Evolutionary conservation across 1,284 basidiomycete species (phyloP).

Genomic region (Trichosporon ovoides): DNA sequence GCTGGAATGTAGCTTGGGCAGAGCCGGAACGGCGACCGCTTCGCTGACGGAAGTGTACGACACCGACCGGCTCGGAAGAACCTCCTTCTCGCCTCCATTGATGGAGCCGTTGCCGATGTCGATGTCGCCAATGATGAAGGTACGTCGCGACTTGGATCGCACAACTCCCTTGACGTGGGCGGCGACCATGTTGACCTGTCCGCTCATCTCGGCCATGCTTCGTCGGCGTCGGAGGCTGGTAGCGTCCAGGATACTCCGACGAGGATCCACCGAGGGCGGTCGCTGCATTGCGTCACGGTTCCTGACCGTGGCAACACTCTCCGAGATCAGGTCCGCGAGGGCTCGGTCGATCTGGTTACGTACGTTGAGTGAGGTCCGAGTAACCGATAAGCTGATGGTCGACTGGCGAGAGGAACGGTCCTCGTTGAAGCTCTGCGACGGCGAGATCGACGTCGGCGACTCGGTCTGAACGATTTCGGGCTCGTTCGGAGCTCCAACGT

Average conservation of each 20-base stretch:
- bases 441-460: conserved; percentile 55
- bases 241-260: conserved; percentile 25
- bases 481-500: neutral
- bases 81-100: neutral
- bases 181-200: conserved; percentile 10
- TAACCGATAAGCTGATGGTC: conserved; percentile 2
- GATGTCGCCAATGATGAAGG: neutral
- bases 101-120: neutral
- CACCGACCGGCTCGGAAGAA: neutral
- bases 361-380: conserved; percentile 62
- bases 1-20: neutral
- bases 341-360: conserved; percentile 54
- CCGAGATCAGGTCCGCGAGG: conserved; percentile 48
- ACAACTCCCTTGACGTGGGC: conserved; percentile 1
- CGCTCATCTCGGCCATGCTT: conserved; percentile 21
- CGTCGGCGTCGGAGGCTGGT: conserved; percentile 36
- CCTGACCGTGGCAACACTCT: conserved; percentile 44
- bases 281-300: conserved; percentile 37
- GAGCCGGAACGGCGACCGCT: neutral
- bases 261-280: conserved; percentile 26
- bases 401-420: neutral
- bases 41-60: neutral
- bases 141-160: neutral
- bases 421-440: conserved; percentile 2
- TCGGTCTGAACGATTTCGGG: conserved; percentile 16